Conservation (phyloP, 2,329 filamentous ascomycete species). For the Microdochium paspali region DNA sequence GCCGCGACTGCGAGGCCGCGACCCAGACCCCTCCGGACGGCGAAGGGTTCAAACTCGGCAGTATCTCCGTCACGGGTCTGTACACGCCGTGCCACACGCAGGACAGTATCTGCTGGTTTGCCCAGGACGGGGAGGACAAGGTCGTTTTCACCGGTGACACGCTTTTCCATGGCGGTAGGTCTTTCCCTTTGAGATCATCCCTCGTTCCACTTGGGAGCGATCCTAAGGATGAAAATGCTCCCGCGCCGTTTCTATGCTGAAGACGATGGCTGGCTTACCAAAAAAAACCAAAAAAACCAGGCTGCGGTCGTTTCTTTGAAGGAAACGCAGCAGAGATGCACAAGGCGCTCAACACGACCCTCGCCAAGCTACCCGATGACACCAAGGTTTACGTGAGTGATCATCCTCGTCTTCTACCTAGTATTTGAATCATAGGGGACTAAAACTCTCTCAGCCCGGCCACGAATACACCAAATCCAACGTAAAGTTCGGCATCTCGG, state of each 20-base stretch:
- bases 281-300: slow-evolving; percentile 28
- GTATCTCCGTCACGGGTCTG: slow-evolving; percentile 75
- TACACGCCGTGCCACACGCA: slow-evolving; percentile 97
- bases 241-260: too few species aligned
- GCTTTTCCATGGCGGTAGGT: slow-evolving; percentile 77
- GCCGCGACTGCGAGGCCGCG: slow-evolving; percentile 75
- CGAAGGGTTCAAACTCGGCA: slow-evolving; percentile 72
- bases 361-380: slow-evolving; percentile 75
- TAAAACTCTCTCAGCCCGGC: slow-evolving; percentile 72
- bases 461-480: slow-evolving; percentile 99
- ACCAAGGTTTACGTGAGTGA: slow-evolving; percentile 76
- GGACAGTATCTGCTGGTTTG: slow-evolving; percentile 93
- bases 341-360: slow-evolving; percentile 76
- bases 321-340: slow-evolving; percentile 87
- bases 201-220: too few species aligned
- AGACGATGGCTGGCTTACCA: slow-evolving; percentile 1
- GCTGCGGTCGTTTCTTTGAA: slow-evolving; percentile 94
- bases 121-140: slow-evolving; percentile 67
- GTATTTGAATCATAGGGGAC: too few species aligned
- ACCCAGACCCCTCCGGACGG: slow-evolving; percentile 67
- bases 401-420: not conserved
- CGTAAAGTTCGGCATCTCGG: slow-evolving; percentile 74
- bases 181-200: too few species aligned
- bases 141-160: slow-evolving; percentile 96
- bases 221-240: too few species aligned